phyloP scores from a whole-genome alignment of 2,329 filamentous ascomycete genomes.

The Pseudogymnoascus sp. region DNA sequence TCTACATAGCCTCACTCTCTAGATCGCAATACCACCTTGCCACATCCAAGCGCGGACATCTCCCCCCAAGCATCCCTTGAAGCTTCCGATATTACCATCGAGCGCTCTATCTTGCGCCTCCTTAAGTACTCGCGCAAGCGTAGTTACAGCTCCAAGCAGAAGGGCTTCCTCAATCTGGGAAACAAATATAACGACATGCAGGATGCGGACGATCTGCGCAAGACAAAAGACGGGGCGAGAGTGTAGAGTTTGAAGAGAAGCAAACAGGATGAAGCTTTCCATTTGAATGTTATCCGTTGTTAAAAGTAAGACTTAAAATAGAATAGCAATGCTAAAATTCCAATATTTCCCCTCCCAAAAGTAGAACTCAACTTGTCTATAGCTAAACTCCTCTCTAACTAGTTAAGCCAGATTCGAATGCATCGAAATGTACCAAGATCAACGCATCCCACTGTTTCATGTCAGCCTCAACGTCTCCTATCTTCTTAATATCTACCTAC shows the following conservation, averaged over 20 bases:
- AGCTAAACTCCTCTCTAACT: too few species aligned
- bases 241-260: not conserved
- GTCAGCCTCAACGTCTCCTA: not conserved
- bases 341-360: too few species aligned
- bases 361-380: too few species aligned
- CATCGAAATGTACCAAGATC: not conserved
- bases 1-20: not conserved
- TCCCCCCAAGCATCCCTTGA: not conserved
- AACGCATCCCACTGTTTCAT: not conserved
- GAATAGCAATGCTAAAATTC: too few species aligned
- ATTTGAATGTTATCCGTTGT: too few species aligned
- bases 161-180: not conserved
- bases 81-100: not conserved
- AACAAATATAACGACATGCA: not conserved
- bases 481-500: not conserved
- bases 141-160: not conserved
- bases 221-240: not conserved
- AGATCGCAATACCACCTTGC: constrained; percentile 5
- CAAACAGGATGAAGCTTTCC: not conserved
- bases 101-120: not conserved
- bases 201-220: not conserved
- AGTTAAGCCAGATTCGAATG: not conserved
- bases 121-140: not conserved
- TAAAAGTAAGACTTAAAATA: too few species aligned
- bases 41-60: not conserved